Evolutionary conservation across 2,329 filamentous ascomycete genomes (phyloP), one percentile per base, ranked within the genome.

Genomic region (Paracoccidioides lutzii): DNA sequence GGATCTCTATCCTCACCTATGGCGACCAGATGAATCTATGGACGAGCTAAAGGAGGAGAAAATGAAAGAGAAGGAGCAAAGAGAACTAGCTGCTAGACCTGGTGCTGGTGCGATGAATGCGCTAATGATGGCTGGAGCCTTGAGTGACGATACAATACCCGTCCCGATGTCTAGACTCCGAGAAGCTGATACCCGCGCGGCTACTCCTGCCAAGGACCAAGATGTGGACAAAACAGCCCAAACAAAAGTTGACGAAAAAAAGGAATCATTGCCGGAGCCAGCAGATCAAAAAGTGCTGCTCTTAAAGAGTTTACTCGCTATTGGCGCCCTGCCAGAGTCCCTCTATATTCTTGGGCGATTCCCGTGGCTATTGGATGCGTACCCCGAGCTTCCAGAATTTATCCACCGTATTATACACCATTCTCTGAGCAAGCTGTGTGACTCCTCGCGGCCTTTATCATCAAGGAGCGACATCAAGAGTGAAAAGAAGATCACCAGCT

Each of bases 281-380:
- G 77, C 81, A 12, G 91, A 97, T 62, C 91, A 97, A 66, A 98
- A 98, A 71, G 83, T 91, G 0, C 76, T 84, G 46, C 76, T 98
- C 0, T 77, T 98, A 28, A 88, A 86, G 60, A 90, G 90, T 62
- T 77, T 98, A 14, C 79, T 98, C 2, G 87, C 87, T 4, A 93
- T 96, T 57, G 93, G 94, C 43, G 91, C 93, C 33, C 78, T 98
- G 38, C 93, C 93, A 0, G 93, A 98, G 71, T 84, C 93, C 1
- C 77, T 98, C 1, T 97, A 91, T 69, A 88, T 98, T 55, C 80
- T 96, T 6, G 91, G 91, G 38, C 85, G 87, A 54, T 95, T 95
- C 64, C 88, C 90, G 12, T 98, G 93, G 90, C 79, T 98, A 50
- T 80, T 89, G 9, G 90, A 96, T 57, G 81, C 84, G 3, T 91